Evolutionary conservation across 805 yeast genomes (phyloP).

Genomic region (Candida hispaniensis): DNA sequence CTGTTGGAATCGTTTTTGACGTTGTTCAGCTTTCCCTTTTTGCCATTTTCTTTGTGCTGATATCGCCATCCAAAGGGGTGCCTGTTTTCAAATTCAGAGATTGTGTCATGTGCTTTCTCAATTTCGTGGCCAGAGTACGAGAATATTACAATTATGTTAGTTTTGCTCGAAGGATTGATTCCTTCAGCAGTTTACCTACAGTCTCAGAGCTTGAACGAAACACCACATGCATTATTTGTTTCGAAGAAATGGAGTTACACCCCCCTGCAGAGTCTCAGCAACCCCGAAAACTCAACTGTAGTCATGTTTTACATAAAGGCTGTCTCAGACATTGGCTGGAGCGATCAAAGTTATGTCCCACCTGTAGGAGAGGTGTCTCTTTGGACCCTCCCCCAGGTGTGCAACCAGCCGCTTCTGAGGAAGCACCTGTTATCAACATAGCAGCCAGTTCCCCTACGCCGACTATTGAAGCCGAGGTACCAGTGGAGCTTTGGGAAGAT

Average conservation of each 20-base stretch:
- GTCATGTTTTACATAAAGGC: conserved; percentile 80
- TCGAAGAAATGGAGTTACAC: conserved; percentile 68
- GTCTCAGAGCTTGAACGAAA: conserved; percentile 50
- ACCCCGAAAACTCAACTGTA: conserved; percentile 74
- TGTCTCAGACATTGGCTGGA: conserved; percentile 91
- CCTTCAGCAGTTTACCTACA: conserved; percentile 52
- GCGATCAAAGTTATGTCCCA: conserved; percentile 86
- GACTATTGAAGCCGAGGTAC: too few species aligned
- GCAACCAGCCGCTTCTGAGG: too few species aligned
- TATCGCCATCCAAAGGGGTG: conserved; percentile 37
- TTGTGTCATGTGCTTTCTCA: conserved; percentile 31
- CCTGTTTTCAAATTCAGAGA: conserved; percentile 44
- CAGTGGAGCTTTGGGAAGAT: too few species aligned
- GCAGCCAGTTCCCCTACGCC: too few species aligned
- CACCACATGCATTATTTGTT: conserved; percentile 71
- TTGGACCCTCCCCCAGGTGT: too few species aligned
- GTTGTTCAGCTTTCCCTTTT: conserved; percentile 38
- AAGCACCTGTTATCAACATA: too few species aligned
- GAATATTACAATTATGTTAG: conserved; percentile 26
- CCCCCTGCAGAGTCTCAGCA: conserved; percentile 33
- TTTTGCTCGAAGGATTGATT: conserved; percentile 50
- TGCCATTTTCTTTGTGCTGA: conserved; percentile 37
- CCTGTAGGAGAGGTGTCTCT: conserved; percentile 71
- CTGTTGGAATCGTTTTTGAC: conserved; percentile 43
- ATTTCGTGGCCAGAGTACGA: conserved; percentile 24